Evolutionary conservation across 2,329 filamentous ascomycete species (phyloP).

Genomic region (Aspergillus tamarii): DNA sequence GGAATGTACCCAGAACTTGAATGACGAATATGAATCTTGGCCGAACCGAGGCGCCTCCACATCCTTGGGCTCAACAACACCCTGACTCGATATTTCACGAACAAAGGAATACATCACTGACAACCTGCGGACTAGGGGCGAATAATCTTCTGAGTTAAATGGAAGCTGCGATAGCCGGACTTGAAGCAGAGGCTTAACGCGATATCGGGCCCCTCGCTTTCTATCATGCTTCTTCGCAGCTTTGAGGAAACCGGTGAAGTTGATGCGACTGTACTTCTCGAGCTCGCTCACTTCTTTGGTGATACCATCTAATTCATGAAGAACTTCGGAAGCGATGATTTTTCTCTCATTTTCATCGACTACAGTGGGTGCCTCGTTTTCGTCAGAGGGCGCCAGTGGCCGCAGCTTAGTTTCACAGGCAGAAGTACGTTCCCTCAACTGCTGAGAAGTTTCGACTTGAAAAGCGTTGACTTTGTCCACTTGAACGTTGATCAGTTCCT

Average conservation of each 20-base stretch:
- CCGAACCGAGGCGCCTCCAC: slow-evolving; percentile 50
- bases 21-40: slow-evolving; percentile 74
- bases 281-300: slow-evolving; percentile 90
- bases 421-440: slow-evolving; percentile 79
- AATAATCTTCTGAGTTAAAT: slow-evolving; percentile 95
- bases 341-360: slow-evolving; percentile 47
- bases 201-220: slow-evolving; percentile 83
- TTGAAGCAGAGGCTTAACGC: slow-evolving; percentile 87
- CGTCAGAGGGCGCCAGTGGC: slow-evolving; percentile 51
- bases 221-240: slow-evolving; percentile 99
- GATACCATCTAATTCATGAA: slow-evolving; percentile 81
- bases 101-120: slow-evolving; percentile 97
- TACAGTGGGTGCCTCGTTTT: slow-evolving; percentile 36
- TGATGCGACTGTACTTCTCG: slow-evolving; percentile 92
- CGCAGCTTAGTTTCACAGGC: slow-evolving; percentile 69
- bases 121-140: slow-evolving; percentile 81
- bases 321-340: slow-evolving; percentile 68
- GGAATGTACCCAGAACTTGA: slow-evolving; percentile 96
- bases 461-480: slow-evolving; percentile 93
- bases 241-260: slow-evolving; percentile 97
- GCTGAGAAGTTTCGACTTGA: slow-evolving; percentile 78
- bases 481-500: slow-evolving; percentile 92
- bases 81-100: slow-evolving; percentile 68
- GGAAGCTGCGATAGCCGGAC: slow-evolving; percentile 84
- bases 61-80: slow-evolving; percentile 57